Percentiles rank a stretch among this genome's conserved stretches.
These are phyloP conservation scores for Amylocystis lapponica DNA, from an alignment of 768 basidiomycete genomes.

Conservation along the genomic window DNA sequence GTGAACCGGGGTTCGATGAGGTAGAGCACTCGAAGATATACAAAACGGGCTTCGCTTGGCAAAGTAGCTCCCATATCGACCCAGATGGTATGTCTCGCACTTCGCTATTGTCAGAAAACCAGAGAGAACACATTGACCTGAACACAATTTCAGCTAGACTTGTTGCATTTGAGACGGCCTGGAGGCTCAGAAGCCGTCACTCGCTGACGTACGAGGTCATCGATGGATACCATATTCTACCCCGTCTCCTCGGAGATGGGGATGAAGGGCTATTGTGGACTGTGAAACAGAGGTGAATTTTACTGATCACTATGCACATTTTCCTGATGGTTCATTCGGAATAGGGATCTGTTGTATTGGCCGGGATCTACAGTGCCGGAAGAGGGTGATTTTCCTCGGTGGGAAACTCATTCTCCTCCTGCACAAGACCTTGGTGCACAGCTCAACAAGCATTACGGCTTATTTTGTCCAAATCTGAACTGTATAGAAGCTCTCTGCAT, in stretches of 20 bases:
- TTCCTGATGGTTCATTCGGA: neutral
- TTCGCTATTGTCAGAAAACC: too few species aligned
- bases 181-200: constrained; percentile 26
- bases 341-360: neutral
- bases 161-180: constrained; percentile 40
- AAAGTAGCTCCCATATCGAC: too few species aligned
- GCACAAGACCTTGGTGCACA: constrained; percentile 5
- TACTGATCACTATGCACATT: neutral
- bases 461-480: constrained; percentile 42
- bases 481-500: constrained; percentile 38
- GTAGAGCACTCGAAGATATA: too few species aligned
- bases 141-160: constrained; percentile 34
- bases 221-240: constrained; percentile 1
- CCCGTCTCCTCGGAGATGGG: neutral
- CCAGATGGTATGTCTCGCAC: constrained; percentile 40
- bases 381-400: neutral
- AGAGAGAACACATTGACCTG: neutral
- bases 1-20: constrained; percentile 35
- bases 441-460: constrained; percentile 25
- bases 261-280: neutral
- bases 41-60: too few species aligned
- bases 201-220: neutral
- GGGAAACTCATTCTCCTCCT: neutral
- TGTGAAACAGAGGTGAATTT: constrained; percentile 4
- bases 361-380: neutral